Conservation (phyloP, 2,329 filamentous ascomycete genomes). For the Colletotrichum sp. region DNA sequence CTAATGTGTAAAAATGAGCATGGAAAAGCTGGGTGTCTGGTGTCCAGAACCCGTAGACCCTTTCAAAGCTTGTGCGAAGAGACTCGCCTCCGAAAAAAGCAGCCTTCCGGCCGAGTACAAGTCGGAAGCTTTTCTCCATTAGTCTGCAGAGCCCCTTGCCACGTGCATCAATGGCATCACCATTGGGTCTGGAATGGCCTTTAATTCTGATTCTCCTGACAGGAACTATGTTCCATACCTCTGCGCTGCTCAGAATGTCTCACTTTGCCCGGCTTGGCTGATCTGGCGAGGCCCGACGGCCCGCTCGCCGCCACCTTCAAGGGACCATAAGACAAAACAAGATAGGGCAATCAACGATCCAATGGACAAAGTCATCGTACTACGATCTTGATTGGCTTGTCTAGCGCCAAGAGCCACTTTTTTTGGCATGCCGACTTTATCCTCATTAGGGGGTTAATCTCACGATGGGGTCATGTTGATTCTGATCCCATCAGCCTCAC, state of each 20-base stretch:
- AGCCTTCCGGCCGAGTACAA: not conserved
- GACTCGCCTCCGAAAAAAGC: not conserved
- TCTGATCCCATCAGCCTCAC: not conserved
- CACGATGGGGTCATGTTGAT: not conserved
- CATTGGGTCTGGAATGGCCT: not conserved
- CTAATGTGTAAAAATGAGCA: not conserved
- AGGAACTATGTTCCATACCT: not conserved
- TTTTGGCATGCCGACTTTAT: not conserved
- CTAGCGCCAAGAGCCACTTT: not conserved
- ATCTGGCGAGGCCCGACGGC: not conserved
- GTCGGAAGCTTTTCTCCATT: not conserved
- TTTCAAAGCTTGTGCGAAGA: not conserved
- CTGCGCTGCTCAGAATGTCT: not conserved
- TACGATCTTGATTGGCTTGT: not conserved
- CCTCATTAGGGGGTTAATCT: not conserved
- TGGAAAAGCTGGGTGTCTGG: not conserved
- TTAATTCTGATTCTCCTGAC: not conserved
- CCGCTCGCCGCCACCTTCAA: not conserved
- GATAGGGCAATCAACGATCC: not conserved
- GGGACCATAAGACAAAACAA: not conserved
- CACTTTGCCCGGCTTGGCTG: not conserved
- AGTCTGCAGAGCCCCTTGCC: not conserved
- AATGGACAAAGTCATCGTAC: accelerated
- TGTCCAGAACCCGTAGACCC: not conserved
- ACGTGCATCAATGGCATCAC: not conserved